Evolutionary conservation across 768 basidiomycete genomes (phyloP).

Genomic region (Tylopilus plumbeoviolaceoides): DNA sequence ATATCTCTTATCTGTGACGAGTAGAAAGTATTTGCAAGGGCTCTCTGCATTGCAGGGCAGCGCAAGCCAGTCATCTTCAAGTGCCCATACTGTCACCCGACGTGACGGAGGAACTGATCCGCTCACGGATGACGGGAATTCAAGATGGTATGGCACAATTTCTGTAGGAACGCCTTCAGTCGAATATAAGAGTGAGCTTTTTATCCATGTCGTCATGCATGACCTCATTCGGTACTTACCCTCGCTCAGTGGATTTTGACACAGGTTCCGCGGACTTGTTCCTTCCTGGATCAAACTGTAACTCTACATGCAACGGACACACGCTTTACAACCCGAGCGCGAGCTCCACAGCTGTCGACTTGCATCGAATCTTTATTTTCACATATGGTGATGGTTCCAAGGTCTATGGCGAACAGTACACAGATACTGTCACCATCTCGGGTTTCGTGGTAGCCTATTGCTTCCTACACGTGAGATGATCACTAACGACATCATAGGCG

Average conservation of each 20-base stretch:
- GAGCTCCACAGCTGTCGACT: conserved; percentile 28
- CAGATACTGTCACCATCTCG: conserved; percentile 38
- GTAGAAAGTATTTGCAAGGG: conserved; percentile 20
- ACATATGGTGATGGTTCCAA: conserved; percentile 42
- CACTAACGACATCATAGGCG: conserved; percentile 19
- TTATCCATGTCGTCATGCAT: not conserved
- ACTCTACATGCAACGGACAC: conserved; percentile 31
- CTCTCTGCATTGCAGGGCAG: conserved; percentile 4
- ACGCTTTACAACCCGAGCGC: conserved; percentile 32
- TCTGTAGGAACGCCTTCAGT: conserved; percentile 23
- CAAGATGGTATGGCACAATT: conserved; percentile 24
- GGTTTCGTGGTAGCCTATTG: conserved; percentile 21
- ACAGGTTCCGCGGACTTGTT: conserved; percentile 35
- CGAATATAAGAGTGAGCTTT: conserved; percentile 16
- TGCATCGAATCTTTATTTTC: conserved; percentile 30
- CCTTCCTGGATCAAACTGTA: conserved; percentile 28
- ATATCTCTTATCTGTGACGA: conserved; percentile 2
- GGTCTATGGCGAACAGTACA: conserved; percentile 36
- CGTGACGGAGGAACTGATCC: conserved; percentile 7
- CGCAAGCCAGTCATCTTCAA: not conserved
- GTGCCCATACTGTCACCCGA: not conserved
- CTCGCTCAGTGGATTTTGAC: conserved; percentile 29
- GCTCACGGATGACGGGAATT: conserved; percentile 15
- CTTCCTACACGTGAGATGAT: not conserved
- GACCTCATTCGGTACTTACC: not conserved